Evolutionary conservation across 208 protist genomes (phyloP), one percentile per base, ranked within the genome.

Genomic region (Entamoeba moshkovskii): DNA sequence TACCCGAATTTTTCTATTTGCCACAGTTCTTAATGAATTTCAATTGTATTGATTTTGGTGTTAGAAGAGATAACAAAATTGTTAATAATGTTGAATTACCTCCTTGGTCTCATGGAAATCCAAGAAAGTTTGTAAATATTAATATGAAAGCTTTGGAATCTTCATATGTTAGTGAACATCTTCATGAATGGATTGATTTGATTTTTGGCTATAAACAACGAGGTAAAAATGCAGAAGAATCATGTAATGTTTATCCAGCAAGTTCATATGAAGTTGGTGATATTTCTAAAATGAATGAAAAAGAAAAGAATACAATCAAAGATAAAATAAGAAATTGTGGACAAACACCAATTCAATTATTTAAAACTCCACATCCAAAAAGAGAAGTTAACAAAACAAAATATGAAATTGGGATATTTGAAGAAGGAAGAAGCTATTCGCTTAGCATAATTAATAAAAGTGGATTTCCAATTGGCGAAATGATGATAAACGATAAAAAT

Each of bases 101-200:
- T 47, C 98, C 98, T 49, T 99, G 98, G 98, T 98, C 98, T 22
- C 96, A 95, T 91, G 22, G 38, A 33, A 73, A 73, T 73, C 94
- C 96, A 22, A 96, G 98, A 93, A 96, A 98, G 11, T 99, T 99
- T 96, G 96, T 97, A 11, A 93, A 45, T 46, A 42, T 1, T 22
- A 97, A 98, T 95, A 96, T 97, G 13, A 96, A 97, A 93, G 98
- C 98, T 44, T 96, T 99, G 92, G 98, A 99, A 95, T 97, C 96
- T 48, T 96, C 96, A 47, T 97, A 97, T 94, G 98, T 99, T 0
- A 95, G 96, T 4, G 92, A 97, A n/a, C 96, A 98, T 94, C 95
- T 99, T 48, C 97, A 99, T 95, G 92, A 97, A 92, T 99, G 98
- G 98, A 98, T 99, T 93, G 98, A 99, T 95, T 97, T 99, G 22